Conservation (phyloP, 2,329 filamentous ascomycete genomes). For the Arthrobotrys conoides region DNA sequence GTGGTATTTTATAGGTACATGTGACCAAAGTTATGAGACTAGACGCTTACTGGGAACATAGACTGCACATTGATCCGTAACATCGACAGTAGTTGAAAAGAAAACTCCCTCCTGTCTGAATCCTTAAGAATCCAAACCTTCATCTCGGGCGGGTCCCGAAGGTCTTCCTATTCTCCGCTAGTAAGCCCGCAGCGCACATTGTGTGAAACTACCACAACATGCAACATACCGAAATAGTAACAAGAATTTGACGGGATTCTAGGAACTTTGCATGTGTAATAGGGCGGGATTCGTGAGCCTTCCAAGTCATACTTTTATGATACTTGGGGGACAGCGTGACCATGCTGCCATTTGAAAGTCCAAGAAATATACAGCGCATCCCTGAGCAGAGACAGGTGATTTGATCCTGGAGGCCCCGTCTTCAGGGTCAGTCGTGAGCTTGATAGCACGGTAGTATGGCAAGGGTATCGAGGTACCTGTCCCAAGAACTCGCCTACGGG, state of each 20-base stretch:
- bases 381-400: slow-evolving; percentile 88
- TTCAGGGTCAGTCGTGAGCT: slow-evolving; percentile 19
- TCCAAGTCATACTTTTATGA: slow-evolving; percentile 38
- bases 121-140: slow-evolving; percentile 99
- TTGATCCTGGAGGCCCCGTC: slow-evolving; percentile 71
- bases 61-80: slow-evolving; percentile 88
- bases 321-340: slow-evolving; percentile 75
- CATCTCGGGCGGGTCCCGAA: slow-evolving; percentile 86
- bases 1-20: not conserved
- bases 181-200: slow-evolving; percentile 67
- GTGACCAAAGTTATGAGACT: not conserved
- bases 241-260: slow-evolving; percentile 80
- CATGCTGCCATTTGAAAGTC: slow-evolving; percentile 85
- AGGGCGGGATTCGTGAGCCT: slow-evolving; percentile 77
- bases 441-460: not conserved
- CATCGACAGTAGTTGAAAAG: slow-evolving; percentile 88
- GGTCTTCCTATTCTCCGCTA: slow-evolving; percentile 77
- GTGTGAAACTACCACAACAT: slow-evolving; percentile 84
- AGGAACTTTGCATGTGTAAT: slow-evolving; percentile 88
- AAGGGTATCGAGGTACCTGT: slow-evolving; percentile 78
- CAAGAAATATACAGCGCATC: slow-evolving; percentile 89
- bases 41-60: slow-evolving; percentile 82
- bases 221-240: slow-evolving; percentile 71
- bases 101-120: slow-evolving; percentile 90
- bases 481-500: slow-evolving; percentile 76